A percentile compares a stretch with the other conserved stretches of the same genome.
These are phyloP conservation scores for Aspergillus sp. DNA, from an alignment of 2,329 filamentous ascomycete genomes.

Conservation along the genomic window DNA sequence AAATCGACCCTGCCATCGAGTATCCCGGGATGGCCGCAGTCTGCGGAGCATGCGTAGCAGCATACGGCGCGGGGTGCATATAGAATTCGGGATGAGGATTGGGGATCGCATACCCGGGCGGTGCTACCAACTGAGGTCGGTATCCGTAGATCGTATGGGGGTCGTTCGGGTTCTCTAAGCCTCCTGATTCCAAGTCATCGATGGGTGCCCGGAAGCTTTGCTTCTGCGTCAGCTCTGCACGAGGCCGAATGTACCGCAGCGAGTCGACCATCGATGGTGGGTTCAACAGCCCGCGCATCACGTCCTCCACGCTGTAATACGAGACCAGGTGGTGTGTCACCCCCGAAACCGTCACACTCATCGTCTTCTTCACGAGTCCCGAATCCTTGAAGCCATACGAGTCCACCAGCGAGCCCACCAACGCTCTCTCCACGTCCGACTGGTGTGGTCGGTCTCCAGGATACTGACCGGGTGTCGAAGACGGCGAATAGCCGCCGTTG, in stretches of 20 bases:
- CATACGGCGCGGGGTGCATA: slow-evolving; percentile 37
- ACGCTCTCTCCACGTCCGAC: slow-evolving; percentile 55
- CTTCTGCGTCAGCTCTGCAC: slow-evolving; percentile 59
- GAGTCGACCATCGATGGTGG: slow-evolving; percentile 59
- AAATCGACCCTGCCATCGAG: slow-evolving; percentile 35
- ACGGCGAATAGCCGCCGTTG: slow-evolving; percentile 45
- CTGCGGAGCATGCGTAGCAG: slow-evolving; percentile 37
- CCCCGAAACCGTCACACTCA: slow-evolving; percentile 73
- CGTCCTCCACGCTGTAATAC: slow-evolving; percentile 83
- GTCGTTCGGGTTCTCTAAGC: slow-evolving; percentile 42
- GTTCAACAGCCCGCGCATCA: slow-evolving; percentile 61
- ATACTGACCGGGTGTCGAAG: slow-evolving; percentile 36
- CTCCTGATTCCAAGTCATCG: slow-evolving; percentile 58
- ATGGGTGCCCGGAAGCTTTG: slow-evolving; percentile 69
- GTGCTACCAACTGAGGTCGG: slow-evolving; percentile 39
- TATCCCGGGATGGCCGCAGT: slow-evolving; percentile 37
- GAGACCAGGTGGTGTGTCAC: slow-evolving; percentile 83
- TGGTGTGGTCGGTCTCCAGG: slow-evolving; percentile 41
- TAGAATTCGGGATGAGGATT: slow-evolving; percentile 40
- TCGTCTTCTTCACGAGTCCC: slow-evolving; percentile 89
- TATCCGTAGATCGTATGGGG: slow-evolving; percentile 45
- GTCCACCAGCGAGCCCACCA: slow-evolving; percentile 84
- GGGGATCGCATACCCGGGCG: slow-evolving; percentile 39
- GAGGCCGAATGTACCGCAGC: slow-evolving; percentile 56
- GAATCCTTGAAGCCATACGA: slow-evolving; percentile 83